A percentile compares a stretch with the other conserved stretches of the same genome.
Conservation (phyloP, 2,329 filamentous ascomycete genomes). For the Mycosphaerelloides madeirae region DNA sequence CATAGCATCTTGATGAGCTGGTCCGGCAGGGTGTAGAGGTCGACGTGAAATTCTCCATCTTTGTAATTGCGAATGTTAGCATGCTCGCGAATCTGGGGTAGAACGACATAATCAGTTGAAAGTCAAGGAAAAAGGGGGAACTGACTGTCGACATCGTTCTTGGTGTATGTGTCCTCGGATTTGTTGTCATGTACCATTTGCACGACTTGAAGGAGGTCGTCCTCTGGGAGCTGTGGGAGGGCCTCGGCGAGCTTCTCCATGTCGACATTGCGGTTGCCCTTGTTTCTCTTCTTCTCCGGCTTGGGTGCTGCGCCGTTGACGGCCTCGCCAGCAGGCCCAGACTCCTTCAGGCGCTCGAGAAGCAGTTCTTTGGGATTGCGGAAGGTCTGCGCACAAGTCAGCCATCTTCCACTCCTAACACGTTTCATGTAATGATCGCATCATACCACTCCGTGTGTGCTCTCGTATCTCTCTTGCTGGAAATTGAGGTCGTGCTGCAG, state of each 20-base stretch:
- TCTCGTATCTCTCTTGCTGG: constrained; percentile 72
- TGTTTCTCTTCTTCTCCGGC: constrained; percentile 70
- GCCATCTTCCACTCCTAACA: not conserved
- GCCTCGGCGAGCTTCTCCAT: constrained; percentile 96
- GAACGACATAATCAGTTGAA: constrained; percentile 21
- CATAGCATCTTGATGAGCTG: constrained; percentile 85
- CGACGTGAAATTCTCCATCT: constrained; percentile 97
- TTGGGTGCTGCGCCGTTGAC: constrained; percentile 55
- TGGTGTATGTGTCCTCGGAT: constrained; percentile 86
- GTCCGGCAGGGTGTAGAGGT: constrained; percentile 95
- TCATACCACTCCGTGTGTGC: constrained; percentile 67
- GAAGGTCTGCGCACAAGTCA: constrained; percentile 55
- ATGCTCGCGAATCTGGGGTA: not conserved
- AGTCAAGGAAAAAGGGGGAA: constrained; percentile 2
- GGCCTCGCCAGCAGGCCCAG: constrained; percentile 61
- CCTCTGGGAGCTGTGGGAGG: constrained; percentile 81
- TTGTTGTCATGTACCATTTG: constrained; percentile 99
- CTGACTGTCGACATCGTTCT: constrained; percentile 89
- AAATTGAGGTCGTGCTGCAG: constrained; percentile 93
- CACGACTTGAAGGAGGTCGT: constrained; percentile 89
- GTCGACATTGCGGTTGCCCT: constrained; percentile 57
- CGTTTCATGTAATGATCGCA: not conserved
- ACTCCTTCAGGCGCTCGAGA: constrained; percentile 71
- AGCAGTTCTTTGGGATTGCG: constrained; percentile 90
- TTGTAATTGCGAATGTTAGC: constrained; percentile 13